Conservation (phyloP, 179 eudicot species). For the Silene noctiflora region DNA sequence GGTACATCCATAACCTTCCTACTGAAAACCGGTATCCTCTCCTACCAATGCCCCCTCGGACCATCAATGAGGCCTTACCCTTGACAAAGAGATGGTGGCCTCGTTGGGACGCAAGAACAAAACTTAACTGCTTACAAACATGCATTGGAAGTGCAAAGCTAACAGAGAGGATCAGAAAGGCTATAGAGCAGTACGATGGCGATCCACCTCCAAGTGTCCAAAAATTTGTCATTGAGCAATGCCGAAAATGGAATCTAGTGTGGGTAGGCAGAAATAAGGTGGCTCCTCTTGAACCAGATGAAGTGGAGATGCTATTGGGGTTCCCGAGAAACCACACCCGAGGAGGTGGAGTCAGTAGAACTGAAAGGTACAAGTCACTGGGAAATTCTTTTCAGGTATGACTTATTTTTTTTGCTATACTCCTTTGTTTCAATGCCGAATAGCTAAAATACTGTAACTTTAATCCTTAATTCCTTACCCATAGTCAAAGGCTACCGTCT, state of each 20-base stretch:
- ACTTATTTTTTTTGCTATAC: neutral
- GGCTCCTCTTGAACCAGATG: slow-evolving; percentile 67
- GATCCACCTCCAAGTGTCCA: slow-evolving; percentile 48
- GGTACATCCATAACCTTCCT: slow-evolving; percentile 70
- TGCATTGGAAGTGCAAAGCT: slow-evolving; percentile 51
- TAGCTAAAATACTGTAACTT: neutral
- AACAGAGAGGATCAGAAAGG: slow-evolving; percentile 43
- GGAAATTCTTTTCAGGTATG: slow-evolving; percentile 77
- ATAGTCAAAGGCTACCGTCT: neutral
- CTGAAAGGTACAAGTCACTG: slow-evolving; percentile 58
- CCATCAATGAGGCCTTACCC: slow-evolving; percentile 66
- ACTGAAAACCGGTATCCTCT: slow-evolving; percentile 43
- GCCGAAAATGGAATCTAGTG: slow-evolving; percentile 64
- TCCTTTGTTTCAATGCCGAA: slow-evolving; percentile 7
- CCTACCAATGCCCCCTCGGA: slow-evolving; percentile 60
- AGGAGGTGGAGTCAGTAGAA: slow-evolving; percentile 46
- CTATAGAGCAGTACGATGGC: slow-evolving; percentile 33
- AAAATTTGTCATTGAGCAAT: slow-evolving; percentile 35
- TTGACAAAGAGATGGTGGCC: slow-evolving; percentile 71
- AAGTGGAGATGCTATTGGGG: slow-evolving; percentile 61
- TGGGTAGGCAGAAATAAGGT: slow-evolving; percentile 71
- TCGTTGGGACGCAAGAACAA: slow-evolving; percentile 50
- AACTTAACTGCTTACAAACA: slow-evolving; percentile 63
- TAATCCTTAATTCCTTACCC: neutral
- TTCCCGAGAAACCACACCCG: slow-evolving; percentile 68